Base-by-base conservation (phyloP, 768 basidiomycete genomes). In the Boletellus ananas region DNA sequence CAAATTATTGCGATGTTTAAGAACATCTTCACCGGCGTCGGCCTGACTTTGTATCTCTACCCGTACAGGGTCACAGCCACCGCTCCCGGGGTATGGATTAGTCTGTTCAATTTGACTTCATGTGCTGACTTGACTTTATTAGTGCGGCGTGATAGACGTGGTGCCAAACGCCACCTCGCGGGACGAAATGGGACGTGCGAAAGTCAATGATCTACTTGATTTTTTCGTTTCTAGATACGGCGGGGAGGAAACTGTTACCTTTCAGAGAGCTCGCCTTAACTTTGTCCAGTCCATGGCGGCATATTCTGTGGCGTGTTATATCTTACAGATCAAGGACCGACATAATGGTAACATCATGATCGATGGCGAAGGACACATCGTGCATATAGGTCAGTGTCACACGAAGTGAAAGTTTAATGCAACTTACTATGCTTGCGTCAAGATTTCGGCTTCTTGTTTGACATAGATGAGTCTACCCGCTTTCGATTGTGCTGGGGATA, bases 271-370 rank as follows among this genome's bases (percentile, higher is more conserved):
- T 38, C 85, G 94, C 16, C 76, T 89, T 54, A 96, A 97, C 70
- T 99, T 99, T 65, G 91, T 99, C 50, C 94, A 96, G 65, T 95
- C 93, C 2, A 99, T 98, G 96, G 95, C 96, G 0, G 96, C 94
- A 10, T 99, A 99, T 69, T 98, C 95, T 29, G 87, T 98, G 21
- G 92, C 94, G 8, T 98, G 95, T 67, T 98, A 96, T 67, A 93
- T 99, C 57, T 71, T 98, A 38, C 96, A 99, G 69, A 94, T 99
- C 73, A 99, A 99, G 72, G 96, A 99, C 65, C 74, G 96, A 34
- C 96, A 99, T 68, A 99, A 99, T 62, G 96, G 96, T 25, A 99
- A 99, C 66, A 98, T 99, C 65, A 97, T 99, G 95, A 94, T 99
- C 52, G 96, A 98, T 65, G 93, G 88, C 3, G 90, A 94, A 51